Percentiles rank a stretch among this genome's conserved stretches.
Conservation (phyloP, 176 grass and related monocot species). For the Luzula sylvatica region DNA sequence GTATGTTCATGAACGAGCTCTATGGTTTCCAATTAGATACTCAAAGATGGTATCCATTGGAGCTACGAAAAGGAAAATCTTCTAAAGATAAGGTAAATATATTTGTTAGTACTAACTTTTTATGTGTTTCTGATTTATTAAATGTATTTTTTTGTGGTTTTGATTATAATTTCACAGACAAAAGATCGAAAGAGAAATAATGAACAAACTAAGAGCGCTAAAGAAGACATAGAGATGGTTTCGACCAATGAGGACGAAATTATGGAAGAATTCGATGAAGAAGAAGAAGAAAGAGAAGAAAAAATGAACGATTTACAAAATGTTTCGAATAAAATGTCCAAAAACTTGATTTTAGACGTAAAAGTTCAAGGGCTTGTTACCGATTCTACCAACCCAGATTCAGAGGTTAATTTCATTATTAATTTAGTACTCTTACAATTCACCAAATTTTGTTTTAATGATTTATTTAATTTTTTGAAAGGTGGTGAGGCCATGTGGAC, state of each 20-base stretch:
- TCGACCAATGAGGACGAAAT: conserved; percentile 50
- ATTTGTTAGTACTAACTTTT: no score
- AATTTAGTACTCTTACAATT: no score
- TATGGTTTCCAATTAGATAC: conserved; percentile 93
- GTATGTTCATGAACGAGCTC: conserved; percentile 97
- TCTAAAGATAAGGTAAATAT: conserved; percentile 69
- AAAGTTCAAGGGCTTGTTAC: conserved; percentile 28
- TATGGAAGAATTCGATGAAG: conserved; percentile 46
- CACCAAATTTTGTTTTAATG: not conserved
- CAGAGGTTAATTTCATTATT: conserved; percentile 29
- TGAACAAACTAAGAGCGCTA: conserved; percentile 23
- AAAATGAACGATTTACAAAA: conserved; percentile 34
- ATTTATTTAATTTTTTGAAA: conserved; percentile 13
- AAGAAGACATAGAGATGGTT: conserved; percentile 36
- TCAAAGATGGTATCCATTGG: conserved; percentile 86
- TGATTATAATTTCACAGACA: conserved; percentile 46
- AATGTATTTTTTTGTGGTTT: conserved; percentile 4
- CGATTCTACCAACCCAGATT: conserved; percentile 45
- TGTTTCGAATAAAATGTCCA: conserved; percentile 72
- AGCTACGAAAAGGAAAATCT: conserved; percentile 92
- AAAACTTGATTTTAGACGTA: conserved; percentile 43
- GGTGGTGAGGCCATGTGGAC: conserved; percentile 75
- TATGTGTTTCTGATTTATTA: not conserved
- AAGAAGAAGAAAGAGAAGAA: conserved; percentile 30
- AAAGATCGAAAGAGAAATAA: conserved; percentile 67